Conservation (phyloP, 148 eudicot genomes). For the Cornus florida region DNA sequence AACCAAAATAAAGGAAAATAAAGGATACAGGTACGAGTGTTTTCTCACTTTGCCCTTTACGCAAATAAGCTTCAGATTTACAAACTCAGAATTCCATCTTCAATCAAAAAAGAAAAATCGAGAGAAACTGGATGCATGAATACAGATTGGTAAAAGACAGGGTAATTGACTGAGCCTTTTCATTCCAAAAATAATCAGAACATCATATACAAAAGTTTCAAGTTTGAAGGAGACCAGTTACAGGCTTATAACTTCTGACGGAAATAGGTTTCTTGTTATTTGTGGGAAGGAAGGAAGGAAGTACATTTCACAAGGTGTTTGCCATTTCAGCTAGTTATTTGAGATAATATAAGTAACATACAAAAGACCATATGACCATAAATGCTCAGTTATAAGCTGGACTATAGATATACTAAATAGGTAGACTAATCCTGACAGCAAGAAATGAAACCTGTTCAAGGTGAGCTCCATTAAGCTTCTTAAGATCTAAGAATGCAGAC, state of each 20-base stretch:
- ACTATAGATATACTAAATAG: not conserved
- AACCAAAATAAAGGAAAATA: too few relatives aligned
- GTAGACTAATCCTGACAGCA: not conserved
- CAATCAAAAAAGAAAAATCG: too few relatives aligned
- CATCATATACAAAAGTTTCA: not conserved
- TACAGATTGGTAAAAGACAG: too few relatives aligned
- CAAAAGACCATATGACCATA: not conserved
- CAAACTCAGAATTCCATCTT: too few relatives aligned
- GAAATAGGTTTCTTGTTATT: not conserved
- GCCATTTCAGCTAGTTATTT: slow-evolving; percentile 14
- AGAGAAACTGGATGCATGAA: too few relatives aligned
- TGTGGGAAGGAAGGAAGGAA: not conserved
- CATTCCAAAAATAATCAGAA: not conserved
- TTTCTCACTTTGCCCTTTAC: too few relatives aligned
- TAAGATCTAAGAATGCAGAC: slow-evolving; percentile 10
- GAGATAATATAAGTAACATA: slow-evolving; percentile 9
- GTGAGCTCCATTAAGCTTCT: slow-evolving; percentile 6
- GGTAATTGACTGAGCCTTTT: not conserved
- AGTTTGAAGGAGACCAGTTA: not conserved
- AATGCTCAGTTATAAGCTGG: slow-evolving; percentile 8
- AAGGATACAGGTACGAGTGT: too few relatives aligned
- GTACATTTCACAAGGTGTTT: not conserved
- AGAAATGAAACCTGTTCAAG: slow-evolving; percentile 9
- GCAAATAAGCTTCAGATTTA: too few relatives aligned
- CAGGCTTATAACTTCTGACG: not conserved